phyloP scores from a whole-genome alignment of 1,284 basidiomycete genomes.

The Naganishia liquefaciens region DNA sequence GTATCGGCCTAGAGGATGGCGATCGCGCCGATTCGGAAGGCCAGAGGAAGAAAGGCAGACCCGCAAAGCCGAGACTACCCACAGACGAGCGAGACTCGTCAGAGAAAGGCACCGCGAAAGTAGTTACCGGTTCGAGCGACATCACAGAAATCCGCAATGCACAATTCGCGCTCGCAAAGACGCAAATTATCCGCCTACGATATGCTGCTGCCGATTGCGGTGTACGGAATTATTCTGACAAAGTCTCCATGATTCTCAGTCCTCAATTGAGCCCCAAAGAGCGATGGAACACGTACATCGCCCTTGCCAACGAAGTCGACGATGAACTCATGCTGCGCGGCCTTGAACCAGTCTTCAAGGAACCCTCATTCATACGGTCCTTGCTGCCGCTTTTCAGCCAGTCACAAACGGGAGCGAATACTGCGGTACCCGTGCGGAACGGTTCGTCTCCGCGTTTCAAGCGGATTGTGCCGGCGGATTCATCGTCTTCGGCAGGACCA shows the following conservation, averaged over 20 bases:
- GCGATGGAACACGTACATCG: constrained; percentile 8
- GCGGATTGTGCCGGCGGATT: neutral
- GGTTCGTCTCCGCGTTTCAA: neutral
- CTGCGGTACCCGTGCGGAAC: neutral
- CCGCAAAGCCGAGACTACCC: constrained; percentile 1
- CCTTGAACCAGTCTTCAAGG: constrained; percentile 4
- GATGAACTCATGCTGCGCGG: constrained; percentile 3
- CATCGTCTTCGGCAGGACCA: neutral
- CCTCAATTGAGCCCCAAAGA: neutral
- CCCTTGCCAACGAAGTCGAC: constrained; percentile 7
- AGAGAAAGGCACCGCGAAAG: neutral
- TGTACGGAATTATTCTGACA: neutral
- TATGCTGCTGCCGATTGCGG: constrained; percentile 16
- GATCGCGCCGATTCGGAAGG: neutral
- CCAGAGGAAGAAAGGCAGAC: neutral
- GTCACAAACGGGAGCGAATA: too few relatives aligned
- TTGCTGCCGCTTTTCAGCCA: constrained; percentile 7
- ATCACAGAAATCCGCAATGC: too few relatives aligned
- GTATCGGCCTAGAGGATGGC: neutral
- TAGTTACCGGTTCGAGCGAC: too few relatives aligned
- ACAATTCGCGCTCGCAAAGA: constrained; percentile 8
- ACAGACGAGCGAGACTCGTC: neutral
- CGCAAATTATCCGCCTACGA: constrained; percentile 12
- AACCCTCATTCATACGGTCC: neutral
- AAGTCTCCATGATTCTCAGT: constrained; percentile 1